Percentiles rank a stretch among this genome's conserved stretches.
Conservation (phyloP, 139 green algal species). For the Nannochloris sp. region DNA sequence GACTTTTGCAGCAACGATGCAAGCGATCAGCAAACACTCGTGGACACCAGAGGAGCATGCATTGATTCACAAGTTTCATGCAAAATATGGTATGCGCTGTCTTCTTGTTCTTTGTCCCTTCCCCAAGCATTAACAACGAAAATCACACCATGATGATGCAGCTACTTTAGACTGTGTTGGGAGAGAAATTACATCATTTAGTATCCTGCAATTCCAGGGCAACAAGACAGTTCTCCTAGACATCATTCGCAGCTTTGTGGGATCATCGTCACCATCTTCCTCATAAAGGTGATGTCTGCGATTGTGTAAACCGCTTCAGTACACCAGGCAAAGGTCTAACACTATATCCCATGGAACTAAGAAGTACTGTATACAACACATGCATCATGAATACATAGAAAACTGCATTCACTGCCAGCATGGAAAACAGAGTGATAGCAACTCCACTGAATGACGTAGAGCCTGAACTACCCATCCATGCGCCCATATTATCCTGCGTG, state of each 20-base stretch:
- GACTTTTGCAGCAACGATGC: slow-evolving; percentile 7
- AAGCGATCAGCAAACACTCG: slow-evolving; percentile 1
- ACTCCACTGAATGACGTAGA: slow-evolving; percentile 42
- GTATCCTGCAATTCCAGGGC: slow-evolving; percentile 2
- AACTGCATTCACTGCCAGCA: slow-evolving; percentile 57
- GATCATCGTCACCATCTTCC: too few relatives aligned
- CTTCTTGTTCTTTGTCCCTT: background rate
- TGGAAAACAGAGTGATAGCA: slow-evolving; percentile 34
- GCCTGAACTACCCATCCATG: slow-evolving; percentile 37
- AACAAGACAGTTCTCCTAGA: slow-evolving; percentile 13
- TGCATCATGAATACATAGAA: slow-evolving; percentile 64
- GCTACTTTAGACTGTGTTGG: slow-evolving; percentile 11
- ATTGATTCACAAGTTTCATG: slow-evolving; percentile 5
- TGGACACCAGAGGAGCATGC: slow-evolving; percentile 8
- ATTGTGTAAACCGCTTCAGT: background rate
- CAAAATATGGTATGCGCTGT: background rate
- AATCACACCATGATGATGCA: background rate
- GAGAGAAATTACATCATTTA: slow-evolving; percentile 13
- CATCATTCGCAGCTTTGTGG: background rate
- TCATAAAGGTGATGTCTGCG: too few relatives aligned
- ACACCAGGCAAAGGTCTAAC: background rate
- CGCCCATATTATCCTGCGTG: slow-evolving; percentile 53
- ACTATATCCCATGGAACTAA: slow-evolving; percentile 30
- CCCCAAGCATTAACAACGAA: background rate
- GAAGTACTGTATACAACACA: slow-evolving; percentile 56